A percentile compares a stretch with the other conserved stretches of the same genome.
These are phyloP conservation scores for Pythium plurisporium DNA, from an alignment of 352 stramenopile genomes.

Conservation along the genomic window DNA sequence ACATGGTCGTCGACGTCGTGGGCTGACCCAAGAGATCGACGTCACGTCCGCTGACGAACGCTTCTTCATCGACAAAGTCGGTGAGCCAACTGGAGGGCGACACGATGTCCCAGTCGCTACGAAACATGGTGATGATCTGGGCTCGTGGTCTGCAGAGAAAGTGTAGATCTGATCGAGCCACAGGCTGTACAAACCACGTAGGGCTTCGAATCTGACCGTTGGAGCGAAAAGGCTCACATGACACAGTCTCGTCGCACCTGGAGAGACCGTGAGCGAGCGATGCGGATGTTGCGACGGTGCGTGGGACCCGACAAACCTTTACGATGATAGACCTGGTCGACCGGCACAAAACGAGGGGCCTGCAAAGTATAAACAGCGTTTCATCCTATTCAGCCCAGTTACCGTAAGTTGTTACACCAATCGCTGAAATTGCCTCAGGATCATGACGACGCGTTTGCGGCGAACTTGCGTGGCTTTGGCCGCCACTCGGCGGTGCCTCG, in stretches of 20 bases:
- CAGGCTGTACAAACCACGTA: no score
- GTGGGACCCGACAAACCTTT: no score
- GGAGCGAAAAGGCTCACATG: no score
- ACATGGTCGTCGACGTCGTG: slow-evolving; percentile 11
- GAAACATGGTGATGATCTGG: slow-evolving; percentile 33
- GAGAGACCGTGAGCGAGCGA: neutral
- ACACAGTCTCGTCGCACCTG: neutral
- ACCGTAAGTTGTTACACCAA: no score
- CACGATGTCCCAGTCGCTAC: slow-evolving; percentile 49
- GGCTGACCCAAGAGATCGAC: slow-evolving; percentile 2
- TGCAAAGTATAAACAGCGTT: no score
- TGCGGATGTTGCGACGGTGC: no score
- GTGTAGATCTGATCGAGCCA: no score
- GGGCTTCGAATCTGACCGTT: no score
- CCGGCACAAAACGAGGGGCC: no score
- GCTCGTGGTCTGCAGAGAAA: neutral
- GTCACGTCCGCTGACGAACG: slow-evolving; percentile 32
- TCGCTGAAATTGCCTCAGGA: no score
- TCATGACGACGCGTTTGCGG: slow-evolving; percentile 5
- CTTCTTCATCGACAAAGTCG: slow-evolving; percentile 43
- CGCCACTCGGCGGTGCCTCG: slow-evolving; percentile 62
- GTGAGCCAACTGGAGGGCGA: slow-evolving; percentile 44
- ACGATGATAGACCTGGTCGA: no score
- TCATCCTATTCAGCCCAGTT: neutral
- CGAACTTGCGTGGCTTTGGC: slow-evolving; percentile 67